Evolutionary conservation across 805 yeast species (phyloP), one percentile per base, ranked within the genome.

Genomic region (Zygoascus flipseniorum): DNA sequence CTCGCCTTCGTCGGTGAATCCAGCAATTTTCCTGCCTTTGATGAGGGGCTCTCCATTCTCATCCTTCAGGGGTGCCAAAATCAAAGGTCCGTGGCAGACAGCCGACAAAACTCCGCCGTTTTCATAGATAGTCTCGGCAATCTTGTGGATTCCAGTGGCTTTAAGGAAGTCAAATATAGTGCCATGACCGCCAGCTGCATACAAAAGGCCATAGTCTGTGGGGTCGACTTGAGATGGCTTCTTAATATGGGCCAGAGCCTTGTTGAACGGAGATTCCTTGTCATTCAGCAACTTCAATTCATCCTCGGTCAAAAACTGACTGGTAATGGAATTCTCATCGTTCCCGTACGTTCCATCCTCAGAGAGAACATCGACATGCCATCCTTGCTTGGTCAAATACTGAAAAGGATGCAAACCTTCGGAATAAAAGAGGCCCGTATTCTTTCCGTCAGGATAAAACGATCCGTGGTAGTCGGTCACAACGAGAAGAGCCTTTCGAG

Each of bases 141-240:
- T 54, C 23, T 63, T 56, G 52, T 76, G 80, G 51, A 82, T 66
- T 16, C 63, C 72, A 5, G 62, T 66, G 14, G 84, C 83, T 2
- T 64, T 69, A 46, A 83, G 83, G 66, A 72, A 81, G 64, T 82
- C 88, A 58, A 74, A 79, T 43, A 76, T 58, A 31, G 83, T 71
- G 31, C 79, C 88, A 61, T 83, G 88, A 41, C 89, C 88, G 50
- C 81, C 88, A 48, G 85, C 76, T 43, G 83, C 85, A 59, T 71
- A 81, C 64, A 82, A 75, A 55, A 81, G 72, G 46, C 72, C 73
- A 65, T 73, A 83, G 41, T 79, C 80, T 14, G 65, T 63, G 11
- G 82, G 65, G 51, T 77, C 65, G 48, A 81, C 65, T 28, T 77
- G 82, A 14, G 73, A 58, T 8, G 83, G 76, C 56, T 72, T 74